These are phyloP conservation scores for Rhizophagus clarus DNA, from an alignment of 192 early-diverging fungal genomes.

Conservation along the genomic window DNA sequence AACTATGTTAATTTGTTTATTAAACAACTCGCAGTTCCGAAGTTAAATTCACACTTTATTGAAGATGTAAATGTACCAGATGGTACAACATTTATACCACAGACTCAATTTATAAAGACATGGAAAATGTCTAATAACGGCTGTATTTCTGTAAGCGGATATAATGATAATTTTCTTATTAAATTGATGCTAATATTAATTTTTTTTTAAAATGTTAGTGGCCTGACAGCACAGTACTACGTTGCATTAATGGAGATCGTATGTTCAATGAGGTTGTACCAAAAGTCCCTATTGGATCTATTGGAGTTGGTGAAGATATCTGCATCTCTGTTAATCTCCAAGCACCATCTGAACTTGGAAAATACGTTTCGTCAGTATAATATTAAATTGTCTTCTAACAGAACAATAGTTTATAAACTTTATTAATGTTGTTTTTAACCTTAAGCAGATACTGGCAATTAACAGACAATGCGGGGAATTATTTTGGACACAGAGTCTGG, in stretches of 20 bases:
- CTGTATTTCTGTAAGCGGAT: not conserved
- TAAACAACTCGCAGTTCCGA: too few species aligned
- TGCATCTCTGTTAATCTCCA: constrained; percentile 64
- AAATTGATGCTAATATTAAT: not conserved
- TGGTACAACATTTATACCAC: constrained; percentile 54
- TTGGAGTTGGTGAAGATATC: constrained; percentile 52
- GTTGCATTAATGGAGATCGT: constrained; percentile 56
- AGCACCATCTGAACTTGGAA: constrained; percentile 60
- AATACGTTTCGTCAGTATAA: constrained; percentile 50
- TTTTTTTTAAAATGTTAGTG: constrained; percentile 46
- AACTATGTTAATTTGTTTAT: too few species aligned
- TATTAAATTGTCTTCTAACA: not conserved
- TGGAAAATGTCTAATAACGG: constrained; percentile 72
- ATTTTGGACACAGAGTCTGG: constrained; percentile 69
- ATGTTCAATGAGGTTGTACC: constrained; percentile 40
- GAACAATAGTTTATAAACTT: not conserved
- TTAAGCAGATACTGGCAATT: constrained; percentile 55
- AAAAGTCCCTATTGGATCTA: constrained; percentile 44
- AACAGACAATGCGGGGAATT: constrained; percentile 54
- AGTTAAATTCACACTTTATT: constrained; percentile 49
- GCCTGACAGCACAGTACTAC: constrained; percentile 61
- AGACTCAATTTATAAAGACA: constrained; percentile 65
- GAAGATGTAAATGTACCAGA: constrained; percentile 71
- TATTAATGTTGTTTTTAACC: not conserved
- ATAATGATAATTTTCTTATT: not conserved